These are phyloP conservation scores for Selaginella moellendorffii DNA, from an alignment of 75 land plant genomes.

Conservation along the genomic window DNA sequence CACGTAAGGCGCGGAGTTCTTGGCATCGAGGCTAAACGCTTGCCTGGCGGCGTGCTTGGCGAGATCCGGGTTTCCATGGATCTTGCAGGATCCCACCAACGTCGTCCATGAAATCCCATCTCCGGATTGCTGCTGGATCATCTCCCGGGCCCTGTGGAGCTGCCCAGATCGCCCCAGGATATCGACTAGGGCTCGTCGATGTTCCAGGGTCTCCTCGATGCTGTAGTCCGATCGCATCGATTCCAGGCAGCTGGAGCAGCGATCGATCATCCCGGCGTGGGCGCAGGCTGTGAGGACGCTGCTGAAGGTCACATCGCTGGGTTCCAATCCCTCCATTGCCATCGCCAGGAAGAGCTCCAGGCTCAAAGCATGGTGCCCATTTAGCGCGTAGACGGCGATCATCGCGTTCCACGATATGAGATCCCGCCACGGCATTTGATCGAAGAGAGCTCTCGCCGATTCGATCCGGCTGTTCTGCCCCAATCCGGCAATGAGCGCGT, in stretches of 20 bases:
- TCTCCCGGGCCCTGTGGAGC: background rate
- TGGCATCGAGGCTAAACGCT: background rate
- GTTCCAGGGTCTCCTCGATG: background rate
- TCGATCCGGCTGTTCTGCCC: background rate
- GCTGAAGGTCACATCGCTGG: background rate
- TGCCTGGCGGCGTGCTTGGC: background rate
- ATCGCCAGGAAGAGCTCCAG: background rate
- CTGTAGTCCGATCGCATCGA: background rate
- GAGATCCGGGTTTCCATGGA: background rate
- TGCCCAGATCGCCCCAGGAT: background rate
- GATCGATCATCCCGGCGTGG: background rate
- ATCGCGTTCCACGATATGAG: background rate
- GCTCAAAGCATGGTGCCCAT: background rate
- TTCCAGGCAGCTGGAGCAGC: background rate
- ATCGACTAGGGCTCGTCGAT: background rate
- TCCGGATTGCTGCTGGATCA: background rate
- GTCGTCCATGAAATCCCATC: background rate
- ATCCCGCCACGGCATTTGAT: background rate
- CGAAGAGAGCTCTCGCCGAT: background rate
- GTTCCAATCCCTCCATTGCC: background rate
- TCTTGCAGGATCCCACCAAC: background rate
- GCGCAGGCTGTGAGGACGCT: background rate
- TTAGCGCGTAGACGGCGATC: background rate
- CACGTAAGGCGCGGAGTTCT: background rate
- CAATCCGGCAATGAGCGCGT: background rate